Conservation (phyloP, 2,329 filamentous ascomycete species). For the Amphichorda felina region DNA sequence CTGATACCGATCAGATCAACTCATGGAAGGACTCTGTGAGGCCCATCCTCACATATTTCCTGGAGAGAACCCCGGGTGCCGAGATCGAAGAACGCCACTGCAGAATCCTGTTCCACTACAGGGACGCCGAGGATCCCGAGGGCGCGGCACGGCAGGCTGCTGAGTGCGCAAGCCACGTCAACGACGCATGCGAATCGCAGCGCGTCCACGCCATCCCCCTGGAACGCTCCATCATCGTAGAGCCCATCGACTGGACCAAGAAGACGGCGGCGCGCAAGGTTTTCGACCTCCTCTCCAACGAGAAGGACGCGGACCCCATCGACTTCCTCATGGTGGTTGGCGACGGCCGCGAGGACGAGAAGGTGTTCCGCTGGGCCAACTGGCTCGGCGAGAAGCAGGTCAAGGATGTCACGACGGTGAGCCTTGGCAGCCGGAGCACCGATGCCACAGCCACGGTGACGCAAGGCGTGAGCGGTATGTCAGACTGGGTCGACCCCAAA, state of each 20-base stretch:
- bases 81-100: conserved; percentile 87
- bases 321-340: conserved; percentile 87
- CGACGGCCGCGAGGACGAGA: conserved; percentile 86
- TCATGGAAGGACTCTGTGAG: conserved; percentile 78
- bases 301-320: conserved; percentile 29
- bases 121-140: conserved; percentile 65
- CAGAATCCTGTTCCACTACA: conserved; percentile 84
- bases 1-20: conserved; percentile 56
- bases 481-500: neutral
- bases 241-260: conserved; percentile 81
- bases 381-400: conserved; percentile 40
- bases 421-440: conserved; percentile 76
- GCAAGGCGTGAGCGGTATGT: conserved; percentile 81
- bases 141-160: conserved; percentile 68
- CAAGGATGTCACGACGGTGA: conserved; percentile 59
- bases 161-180: conserved; percentile 90
- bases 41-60: conserved; percentile 77
- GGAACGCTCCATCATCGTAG: conserved; percentile 72
- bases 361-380: conserved; percentile 92
- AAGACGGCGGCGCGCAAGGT: conserved; percentile 68
- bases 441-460: conserved; percentile 77
- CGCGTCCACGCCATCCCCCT: conserved; percentile 73
- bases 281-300: conserved; percentile 43
- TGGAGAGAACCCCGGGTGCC: conserved; percentile 78
- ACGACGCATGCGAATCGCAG: conserved; percentile 78